Base-by-base conservation (phyloP, 148 eudicot genomes). In the Camellia granthamiana region DNA sequence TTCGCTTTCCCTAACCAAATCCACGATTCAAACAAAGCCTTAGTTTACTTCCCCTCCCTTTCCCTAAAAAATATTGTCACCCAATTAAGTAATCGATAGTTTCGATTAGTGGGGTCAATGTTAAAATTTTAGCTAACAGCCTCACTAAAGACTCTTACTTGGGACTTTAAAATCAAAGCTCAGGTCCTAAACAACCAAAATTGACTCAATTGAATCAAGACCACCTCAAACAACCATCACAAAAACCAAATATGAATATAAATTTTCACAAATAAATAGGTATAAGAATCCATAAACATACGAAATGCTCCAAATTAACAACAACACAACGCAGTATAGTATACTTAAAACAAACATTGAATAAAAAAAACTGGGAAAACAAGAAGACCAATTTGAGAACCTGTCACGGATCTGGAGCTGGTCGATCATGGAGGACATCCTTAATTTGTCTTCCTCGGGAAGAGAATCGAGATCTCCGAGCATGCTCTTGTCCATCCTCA, bases 321-420 rank as follows among this genome's bases (percentile, higher is more conserved):
- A 1, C 68, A 63, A 19, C 68, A 63, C 4, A 7, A 2, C 68
- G 11, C 41, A 55, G 58, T 55, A 8, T 8, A 55, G 58, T 55
- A 8, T 8, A 55, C 58, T 55, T 11, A 10, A 63, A 63, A 63
- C 41, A 38, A 55, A 55, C 8, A 55, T 55, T 55, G 58, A 55
- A 55, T 51, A 0, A 23, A 63, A 23, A 23, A 63, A 63, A 69
- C 6, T 43, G 46, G 10, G 72, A 65, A 65, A 65, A 65, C 4
- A 65, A 65, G 5, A 30, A 11, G 16, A 13, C 69, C 3, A 23
- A 30, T 23, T 30, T 30, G 47, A 73, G 43, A 60, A 93, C 98
- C 98, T 95, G 89, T 95, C 98, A 43, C 98, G 97, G 85, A 95
- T 84, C 85, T 95, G 97, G 71, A 93, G 97, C 86, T 95, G 98